phyloP scores from a whole-genome alignment of 2,329 filamentous ascomycete genomes.

The Fusarium mundagurra region DNA sequence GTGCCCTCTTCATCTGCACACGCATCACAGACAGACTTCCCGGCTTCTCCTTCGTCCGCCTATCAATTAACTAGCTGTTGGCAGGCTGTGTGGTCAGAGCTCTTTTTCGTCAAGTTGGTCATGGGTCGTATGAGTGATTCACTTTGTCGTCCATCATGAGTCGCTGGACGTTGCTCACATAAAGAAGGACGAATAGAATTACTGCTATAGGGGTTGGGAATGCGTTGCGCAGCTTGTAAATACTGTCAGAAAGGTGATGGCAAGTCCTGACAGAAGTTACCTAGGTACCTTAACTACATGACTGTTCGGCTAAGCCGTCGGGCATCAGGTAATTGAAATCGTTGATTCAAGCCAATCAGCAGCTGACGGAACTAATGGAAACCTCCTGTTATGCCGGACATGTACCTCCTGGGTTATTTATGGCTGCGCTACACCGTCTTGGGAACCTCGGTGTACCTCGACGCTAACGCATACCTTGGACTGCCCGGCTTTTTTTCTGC shows the following conservation, averaged over 20 bases:
- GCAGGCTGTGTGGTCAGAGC: neutral
- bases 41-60: neutral
- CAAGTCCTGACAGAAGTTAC: neutral
- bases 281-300: neutral
- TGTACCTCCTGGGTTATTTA: constrained; percentile 27
- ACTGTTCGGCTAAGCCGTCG: constrained; percentile 28
- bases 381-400: constrained; percentile 13
- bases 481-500: constrained; percentile 20
- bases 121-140: neutral
- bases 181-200: neutral
- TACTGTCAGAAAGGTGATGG: neutral
- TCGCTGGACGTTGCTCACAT: neutral
- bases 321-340: constrained; percentile 5
- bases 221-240: neutral
- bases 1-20: neutral
- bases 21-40: neutral
- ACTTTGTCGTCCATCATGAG: neutral
- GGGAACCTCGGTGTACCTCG: constrained; percentile 14
- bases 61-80: neutral
- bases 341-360: constrained; percentile 2
- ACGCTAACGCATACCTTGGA: neutral
- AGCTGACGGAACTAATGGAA: constrained; percentile 1
- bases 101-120: neutral
- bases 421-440: neutral
- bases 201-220: neutral